Conservation (phyloP, 352 stramenopile genomes). For the Pythium myriotylum region DNA sequence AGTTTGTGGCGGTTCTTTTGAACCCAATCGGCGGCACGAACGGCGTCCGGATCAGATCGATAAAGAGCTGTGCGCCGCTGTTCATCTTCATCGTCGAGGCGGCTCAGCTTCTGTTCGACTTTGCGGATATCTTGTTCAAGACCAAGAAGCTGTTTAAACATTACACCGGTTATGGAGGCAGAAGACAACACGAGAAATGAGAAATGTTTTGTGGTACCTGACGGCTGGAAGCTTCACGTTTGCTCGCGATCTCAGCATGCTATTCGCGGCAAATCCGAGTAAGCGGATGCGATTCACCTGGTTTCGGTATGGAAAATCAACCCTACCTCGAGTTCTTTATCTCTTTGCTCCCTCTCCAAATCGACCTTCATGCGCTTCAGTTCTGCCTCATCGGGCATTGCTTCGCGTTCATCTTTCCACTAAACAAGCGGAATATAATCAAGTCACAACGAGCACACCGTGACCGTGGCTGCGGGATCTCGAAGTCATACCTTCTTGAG, state of each 20-base stretch:
- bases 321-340: conserved; percentile 74
- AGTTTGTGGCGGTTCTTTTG: conserved; percentile 68
- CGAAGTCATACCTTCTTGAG: conserved; percentile 41
- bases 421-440: conserved; percentile 22
- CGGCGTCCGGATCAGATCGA: conserved; percentile 64
- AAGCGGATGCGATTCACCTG: no score
- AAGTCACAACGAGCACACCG: neutral
- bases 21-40: conserved; percentile 78
- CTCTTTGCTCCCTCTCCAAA: conserved; percentile 65
- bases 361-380: conserved; percentile 65
- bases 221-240: conserved; percentile 55
- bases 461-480: no score
- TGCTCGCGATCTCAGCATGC: conserved; percentile 73
- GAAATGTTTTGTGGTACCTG: conserved; percentile 13
- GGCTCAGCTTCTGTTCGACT: conserved; percentile 54
- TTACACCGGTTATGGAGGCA: neutral
- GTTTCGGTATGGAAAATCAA: no score
- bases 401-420: conserved; percentile 60
- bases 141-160: conserved; percentile 33
- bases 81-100: conserved; percentile 77
- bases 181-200: no score
- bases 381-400: conserved; percentile 51
- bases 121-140: conserved; percentile 59
- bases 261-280: conserved; percentile 27
- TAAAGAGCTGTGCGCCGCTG: conserved; percentile 66